Conservation (phyloP, 345 rosid species). For the Atalantia buxifolia region DNA sequence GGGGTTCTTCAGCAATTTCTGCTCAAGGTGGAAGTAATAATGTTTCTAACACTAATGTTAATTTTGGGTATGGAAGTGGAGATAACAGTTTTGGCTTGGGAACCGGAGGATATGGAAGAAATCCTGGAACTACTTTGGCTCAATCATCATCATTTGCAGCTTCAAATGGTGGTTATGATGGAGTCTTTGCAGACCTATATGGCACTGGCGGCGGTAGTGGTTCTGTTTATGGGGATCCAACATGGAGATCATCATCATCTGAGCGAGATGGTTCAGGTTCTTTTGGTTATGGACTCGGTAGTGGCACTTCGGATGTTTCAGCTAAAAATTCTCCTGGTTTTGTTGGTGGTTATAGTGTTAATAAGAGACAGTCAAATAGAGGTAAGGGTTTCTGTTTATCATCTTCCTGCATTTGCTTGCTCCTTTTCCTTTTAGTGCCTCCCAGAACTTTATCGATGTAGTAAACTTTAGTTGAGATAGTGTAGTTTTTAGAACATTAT, state of each 20-base stretch:
- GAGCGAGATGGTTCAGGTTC: slow-evolving; percentile 51
- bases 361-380: slow-evolving; percentile 71
- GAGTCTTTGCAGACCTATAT: slow-evolving; percentile 47
- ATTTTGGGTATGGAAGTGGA: slow-evolving; percentile 55
- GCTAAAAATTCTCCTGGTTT: slow-evolving; percentile 59
- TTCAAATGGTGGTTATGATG: slow-evolving; percentile 55
- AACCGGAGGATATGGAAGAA: slow-evolving; percentile 51
- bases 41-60: slow-evolving; percentile 35
- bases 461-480: not conserved
- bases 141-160: slow-evolving; percentile 45
- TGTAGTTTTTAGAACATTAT: not conserved
- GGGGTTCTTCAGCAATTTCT: slow-evolving; percentile 52
- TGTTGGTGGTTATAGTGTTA: slow-evolving; percentile 67
- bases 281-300: slow-evolving; percentile 47
- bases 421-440: slow-evolving; percentile 4
- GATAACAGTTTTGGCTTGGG: slow-evolving; percentile 48
- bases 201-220: slow-evolving; percentile 26
- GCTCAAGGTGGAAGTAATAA: slow-evolving; percentile 52
- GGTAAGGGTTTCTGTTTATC: slow-evolving; percentile 32
- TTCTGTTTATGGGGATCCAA: slow-evolving; percentile 54
- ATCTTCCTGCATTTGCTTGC: not conserved
- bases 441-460: not conserved
- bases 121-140: slow-evolving; percentile 36
- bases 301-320: slow-evolving; percentile 46
- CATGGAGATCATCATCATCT: slow-evolving; percentile 55